Percentiles rank a stretch among this genome's conserved stretches.
Evolutionary conservation across 2,329 filamentous ascomycete genomes (phyloP).

Genomic region (Aspergillus nomiae): DNA sequence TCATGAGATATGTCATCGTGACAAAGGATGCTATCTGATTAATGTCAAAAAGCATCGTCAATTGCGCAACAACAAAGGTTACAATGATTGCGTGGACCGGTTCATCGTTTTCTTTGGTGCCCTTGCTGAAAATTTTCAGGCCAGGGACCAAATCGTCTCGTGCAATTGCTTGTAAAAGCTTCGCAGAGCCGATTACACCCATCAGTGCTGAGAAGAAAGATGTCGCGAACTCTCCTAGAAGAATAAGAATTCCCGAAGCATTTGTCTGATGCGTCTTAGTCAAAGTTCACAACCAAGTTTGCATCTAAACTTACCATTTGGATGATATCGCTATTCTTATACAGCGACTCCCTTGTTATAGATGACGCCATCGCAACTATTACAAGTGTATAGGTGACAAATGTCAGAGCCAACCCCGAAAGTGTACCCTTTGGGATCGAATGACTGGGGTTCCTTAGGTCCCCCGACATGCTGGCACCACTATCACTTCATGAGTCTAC

Average conservation of each 20-base stretch:
- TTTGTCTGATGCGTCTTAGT: slow-evolving; percentile 58
- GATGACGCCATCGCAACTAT: slow-evolving; percentile 77
- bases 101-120: slow-evolving; percentile 71
- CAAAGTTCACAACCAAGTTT: background rate
- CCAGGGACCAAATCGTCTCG: slow-evolving; percentile 78
- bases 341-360: slow-evolving; percentile 72
- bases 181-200: slow-evolving; percentile 83
- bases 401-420: slow-evolving; percentile 74
- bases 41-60: slow-evolving; percentile 79
- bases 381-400: slow-evolving; percentile 73
- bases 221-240: slow-evolving; percentile 80
- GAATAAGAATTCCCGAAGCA: slow-evolving; percentile 70
- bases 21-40: slow-evolving; percentile 89
- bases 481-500: slow-evolving; percentile 48
- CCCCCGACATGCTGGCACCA: slow-evolving; percentile 88
- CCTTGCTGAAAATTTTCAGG: slow-evolving; percentile 71
- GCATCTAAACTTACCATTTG: slow-evolving; percentile 57
- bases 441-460: slow-evolving; percentile 78
- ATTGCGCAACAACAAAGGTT: slow-evolving; percentile 73
- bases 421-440: slow-evolving; percentile 84
- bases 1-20: slow-evolving; percentile 91
- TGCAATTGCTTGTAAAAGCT: slow-evolving; percentile 80
- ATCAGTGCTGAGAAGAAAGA: slow-evolving; percentile 84
- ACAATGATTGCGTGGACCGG: slow-evolving; percentile 74
- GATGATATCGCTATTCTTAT: slow-evolving; percentile 76